Conservation (phyloP, 148 eudicot genomes). For the Vaccinium darrowii region DNA sequence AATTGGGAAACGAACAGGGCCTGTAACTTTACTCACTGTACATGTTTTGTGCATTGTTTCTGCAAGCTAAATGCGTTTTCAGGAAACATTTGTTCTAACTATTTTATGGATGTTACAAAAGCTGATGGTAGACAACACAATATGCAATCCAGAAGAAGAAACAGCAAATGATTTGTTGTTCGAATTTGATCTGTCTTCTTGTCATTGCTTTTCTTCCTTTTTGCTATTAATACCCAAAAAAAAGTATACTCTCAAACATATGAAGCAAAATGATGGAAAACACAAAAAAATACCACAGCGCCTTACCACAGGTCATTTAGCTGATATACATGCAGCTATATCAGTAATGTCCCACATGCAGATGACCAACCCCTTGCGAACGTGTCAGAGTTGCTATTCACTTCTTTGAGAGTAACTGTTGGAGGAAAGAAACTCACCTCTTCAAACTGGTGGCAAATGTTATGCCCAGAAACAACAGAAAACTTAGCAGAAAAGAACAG, state of each 20-base stretch:
- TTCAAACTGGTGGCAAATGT: conserved; percentile 79
- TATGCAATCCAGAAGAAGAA: background rate
- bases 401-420: background rate
- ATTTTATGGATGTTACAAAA: background rate
- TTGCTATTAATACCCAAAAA: background rate
- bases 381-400: background rate
- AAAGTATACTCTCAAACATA: background rate
- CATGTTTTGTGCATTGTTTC: background rate
- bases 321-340: background rate
- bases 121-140: background rate
- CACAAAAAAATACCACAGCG: background rate
- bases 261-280: background rate
- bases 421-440: conserved; percentile 46
- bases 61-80: background rate
- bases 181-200: background rate
- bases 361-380: background rate
- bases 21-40: background rate
- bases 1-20: too few species aligned
- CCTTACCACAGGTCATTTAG: background rate
- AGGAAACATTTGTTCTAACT: background rate
- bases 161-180: background rate
- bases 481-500: conserved; percentile 83
- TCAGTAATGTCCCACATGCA: background rate
- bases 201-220: background rate
- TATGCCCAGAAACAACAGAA: conserved; percentile 68